Evolutionary conservation across 306 rosid genomes (phyloP).

Genomic region (Astragalus membranaceus): DNA sequence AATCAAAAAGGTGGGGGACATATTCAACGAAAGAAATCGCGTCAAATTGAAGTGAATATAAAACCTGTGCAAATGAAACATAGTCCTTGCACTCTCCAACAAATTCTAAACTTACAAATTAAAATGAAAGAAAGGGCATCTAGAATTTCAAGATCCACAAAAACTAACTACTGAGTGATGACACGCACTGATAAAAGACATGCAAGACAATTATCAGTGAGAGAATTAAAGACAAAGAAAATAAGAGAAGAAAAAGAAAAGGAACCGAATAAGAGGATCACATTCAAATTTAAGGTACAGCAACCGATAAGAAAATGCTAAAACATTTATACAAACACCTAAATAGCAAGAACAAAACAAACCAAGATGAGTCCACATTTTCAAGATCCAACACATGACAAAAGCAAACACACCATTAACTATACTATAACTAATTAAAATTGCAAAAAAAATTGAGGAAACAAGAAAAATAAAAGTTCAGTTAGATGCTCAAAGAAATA

Average conservation of each 20-base stretch:
- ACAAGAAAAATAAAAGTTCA: too few relatives aligned
- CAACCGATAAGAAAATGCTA: background rate
- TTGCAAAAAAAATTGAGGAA: too few relatives aligned
- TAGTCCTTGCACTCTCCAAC: background rate
- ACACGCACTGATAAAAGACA: constrained; percentile 6
- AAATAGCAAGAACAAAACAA: background rate
- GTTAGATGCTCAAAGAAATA: too few relatives aligned
- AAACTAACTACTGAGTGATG: constrained; percentile 16
- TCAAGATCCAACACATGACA: constrained; percentile 39
- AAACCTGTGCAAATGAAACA: constrained; percentile 1
- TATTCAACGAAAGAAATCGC: too few relatives aligned
- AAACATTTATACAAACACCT: background rate
- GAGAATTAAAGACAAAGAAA: constrained; percentile 15
- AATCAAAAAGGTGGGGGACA: too few relatives aligned
- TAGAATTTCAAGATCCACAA: constrained; percentile 35
- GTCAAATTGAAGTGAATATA: too few relatives aligned
- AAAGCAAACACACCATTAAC: constrained; percentile 5
- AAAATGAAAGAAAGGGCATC: background rate
- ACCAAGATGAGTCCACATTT: constrained; percentile 2
- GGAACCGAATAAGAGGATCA: constrained; percentile 21
- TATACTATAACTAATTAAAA: too few relatives aligned
- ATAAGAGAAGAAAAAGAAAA: constrained; percentile 2
- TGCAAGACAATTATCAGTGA: constrained; percentile 13
- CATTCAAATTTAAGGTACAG: background rate
- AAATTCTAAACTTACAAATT: constrained; percentile 1